Percentiles rank a stretch among this genome's conserved stretches.
These are phyloP conservation scores for Camellia lanceoleosa DNA, from an alignment of 148 eudicot genomes.

Conservation along the genomic window DNA sequence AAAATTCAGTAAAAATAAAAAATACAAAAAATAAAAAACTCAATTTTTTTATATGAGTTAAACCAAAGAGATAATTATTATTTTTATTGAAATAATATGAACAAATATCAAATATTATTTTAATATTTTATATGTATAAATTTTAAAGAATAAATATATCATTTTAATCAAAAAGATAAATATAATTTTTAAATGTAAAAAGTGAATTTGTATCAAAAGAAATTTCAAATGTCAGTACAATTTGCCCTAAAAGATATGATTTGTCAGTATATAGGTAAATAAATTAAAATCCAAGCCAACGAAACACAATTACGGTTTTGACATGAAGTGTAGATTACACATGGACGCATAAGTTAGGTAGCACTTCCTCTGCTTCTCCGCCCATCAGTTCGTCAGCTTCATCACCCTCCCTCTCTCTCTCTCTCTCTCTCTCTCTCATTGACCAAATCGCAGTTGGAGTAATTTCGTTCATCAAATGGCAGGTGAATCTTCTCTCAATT, in stretches of 20 bases:
- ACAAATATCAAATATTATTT: no score
- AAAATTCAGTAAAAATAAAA: no score
- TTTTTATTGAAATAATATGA: neutral
- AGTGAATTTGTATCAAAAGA: neutral
- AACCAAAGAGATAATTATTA: neutral
- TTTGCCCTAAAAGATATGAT: neutral
- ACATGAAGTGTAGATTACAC: no score
- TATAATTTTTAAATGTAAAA: no score
- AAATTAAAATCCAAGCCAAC: no score
- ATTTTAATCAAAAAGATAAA: neutral
- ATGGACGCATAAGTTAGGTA: neutral
- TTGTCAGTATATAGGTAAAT: no score
- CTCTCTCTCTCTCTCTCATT: neutral
- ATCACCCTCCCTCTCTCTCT: neutral
- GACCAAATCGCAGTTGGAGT: neutral
- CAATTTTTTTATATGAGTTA: no score
- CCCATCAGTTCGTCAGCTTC: slow-evolving; percentile 12
- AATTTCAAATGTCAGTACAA: neutral
- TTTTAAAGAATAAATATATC: no score
- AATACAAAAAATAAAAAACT: no score
- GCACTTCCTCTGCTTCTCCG: slow-evolving; percentile 14
- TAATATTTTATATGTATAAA: no score
- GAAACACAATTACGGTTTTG: no score
- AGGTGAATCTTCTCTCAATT: slow-evolving; percentile 8
- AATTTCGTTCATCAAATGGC: slow-evolving; percentile 15